Conservation (phyloP, 2,329 filamentous ascomycete species). For the Pseudogymnoascus sp. region DNA sequence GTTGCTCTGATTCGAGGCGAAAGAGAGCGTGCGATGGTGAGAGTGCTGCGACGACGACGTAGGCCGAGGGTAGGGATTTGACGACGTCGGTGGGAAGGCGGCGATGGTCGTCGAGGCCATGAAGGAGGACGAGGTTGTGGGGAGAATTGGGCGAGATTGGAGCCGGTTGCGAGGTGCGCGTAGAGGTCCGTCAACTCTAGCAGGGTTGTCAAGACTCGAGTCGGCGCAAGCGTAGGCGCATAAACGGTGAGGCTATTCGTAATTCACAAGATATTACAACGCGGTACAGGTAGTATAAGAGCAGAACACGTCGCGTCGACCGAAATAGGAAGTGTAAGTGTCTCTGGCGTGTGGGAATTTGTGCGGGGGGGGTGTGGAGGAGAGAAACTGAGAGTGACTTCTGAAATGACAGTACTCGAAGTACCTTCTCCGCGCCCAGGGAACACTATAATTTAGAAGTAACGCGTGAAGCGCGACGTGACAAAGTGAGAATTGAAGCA, state of each 20-base stretch:
- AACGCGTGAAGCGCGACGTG: slow-evolving; percentile 1
- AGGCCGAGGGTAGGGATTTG: background rate
- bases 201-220: background rate
- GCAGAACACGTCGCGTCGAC: slow-evolving; percentile 9
- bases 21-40: background rate
- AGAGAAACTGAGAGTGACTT: slow-evolving; percentile 1
- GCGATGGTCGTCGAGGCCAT: slow-evolving; percentile 10
- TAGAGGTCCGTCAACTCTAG: background rate
- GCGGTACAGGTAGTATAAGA: slow-evolving; percentile 5
- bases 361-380: background rate
- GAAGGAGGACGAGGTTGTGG: background rate
- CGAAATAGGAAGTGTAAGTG: slow-evolving; percentile 13
- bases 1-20: background rate
- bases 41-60: background rate
- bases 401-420: background rate
- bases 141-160: slow-evolving; percentile 5
- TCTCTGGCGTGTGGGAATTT: slow-evolving; percentile 3
- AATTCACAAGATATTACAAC: slow-evolving; percentile 3
- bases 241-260: slow-evolving; percentile 1
- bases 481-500: background rate
- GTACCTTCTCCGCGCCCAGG: background rate
- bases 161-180: background rate
- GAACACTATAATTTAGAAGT: background rate
- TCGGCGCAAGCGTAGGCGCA: slow-evolving; percentile 1
- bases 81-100: background rate